These are phyloP conservation scores for Fraxinus quadrangulata DNA, from an alignment of 257 asterid species.

Conservation along the genomic window DNA sequence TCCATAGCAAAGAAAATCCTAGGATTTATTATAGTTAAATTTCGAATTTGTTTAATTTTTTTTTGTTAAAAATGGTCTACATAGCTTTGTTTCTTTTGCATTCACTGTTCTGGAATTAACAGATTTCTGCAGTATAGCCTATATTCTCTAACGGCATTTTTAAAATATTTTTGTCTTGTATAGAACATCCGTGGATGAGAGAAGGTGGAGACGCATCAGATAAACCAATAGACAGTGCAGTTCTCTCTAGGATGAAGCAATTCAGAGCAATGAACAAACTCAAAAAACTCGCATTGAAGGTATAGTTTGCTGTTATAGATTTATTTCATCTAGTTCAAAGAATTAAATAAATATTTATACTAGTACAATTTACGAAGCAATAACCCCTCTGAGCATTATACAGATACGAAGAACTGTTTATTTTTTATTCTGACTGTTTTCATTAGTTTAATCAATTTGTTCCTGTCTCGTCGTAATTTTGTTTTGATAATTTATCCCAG, in stretches of 20 bases:
- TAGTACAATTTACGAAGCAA: background rate
- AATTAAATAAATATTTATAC: background rate
- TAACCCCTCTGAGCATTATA: background rate
- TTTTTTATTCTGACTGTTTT: background rate
- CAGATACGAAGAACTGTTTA: background rate
- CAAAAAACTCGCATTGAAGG: conserved; percentile 87
- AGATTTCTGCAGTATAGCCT: background rate
- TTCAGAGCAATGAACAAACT: conserved; percentile 96
- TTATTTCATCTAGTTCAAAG: background rate
- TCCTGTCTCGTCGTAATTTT: background rate
- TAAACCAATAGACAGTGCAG: conserved; percentile 82
- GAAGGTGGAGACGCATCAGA: conserved; percentile 89
- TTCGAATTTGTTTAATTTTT: background rate
- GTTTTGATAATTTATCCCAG: conserved; percentile 31
- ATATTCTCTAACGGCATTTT: conserved; percentile 1
- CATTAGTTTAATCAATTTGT: background rate
- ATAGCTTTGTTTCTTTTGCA: background rate
- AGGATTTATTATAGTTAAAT: background rate
- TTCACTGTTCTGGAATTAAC: background rate
- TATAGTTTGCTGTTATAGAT: conserved; percentile 21
- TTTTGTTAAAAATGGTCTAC: background rate
- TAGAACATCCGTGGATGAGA: conserved; percentile 88
- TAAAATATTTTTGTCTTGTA: conserved; percentile 10
- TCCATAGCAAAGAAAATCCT: background rate
- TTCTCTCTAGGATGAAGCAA: conserved; percentile 87